These are phyloP conservation scores for Suhomyces choctaworum DNA, from an alignment of 1,139 yeast species.

Conservation along the genomic window DNA sequence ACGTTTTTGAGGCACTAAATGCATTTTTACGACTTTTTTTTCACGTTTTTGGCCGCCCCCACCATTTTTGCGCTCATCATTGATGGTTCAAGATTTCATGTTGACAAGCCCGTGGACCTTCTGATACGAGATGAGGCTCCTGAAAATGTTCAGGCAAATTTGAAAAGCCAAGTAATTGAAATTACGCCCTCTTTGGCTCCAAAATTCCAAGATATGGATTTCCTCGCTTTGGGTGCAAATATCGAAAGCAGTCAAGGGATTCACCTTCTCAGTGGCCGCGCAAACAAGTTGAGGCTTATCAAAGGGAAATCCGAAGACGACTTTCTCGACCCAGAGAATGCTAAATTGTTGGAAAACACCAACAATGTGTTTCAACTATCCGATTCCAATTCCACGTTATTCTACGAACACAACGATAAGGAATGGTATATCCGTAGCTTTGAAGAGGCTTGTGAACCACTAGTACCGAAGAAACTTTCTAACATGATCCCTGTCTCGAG, in stretches of 20 bases:
- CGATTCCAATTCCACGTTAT: conserved; percentile 16
- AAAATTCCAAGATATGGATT: no score
- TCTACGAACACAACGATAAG: conserved; percentile 17
- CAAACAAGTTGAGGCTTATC: no score
- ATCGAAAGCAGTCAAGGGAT: no score
- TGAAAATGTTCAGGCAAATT: no score
- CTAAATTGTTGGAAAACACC: conserved; percentile 8
- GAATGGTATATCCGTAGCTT: conserved; percentile 18
- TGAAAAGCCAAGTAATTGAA: no score
- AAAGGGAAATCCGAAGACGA: conserved; percentile 1
- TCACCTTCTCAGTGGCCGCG: no score
- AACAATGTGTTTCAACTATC: conserved; percentile 16
- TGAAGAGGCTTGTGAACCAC: neutral
- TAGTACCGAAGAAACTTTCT: neutral
- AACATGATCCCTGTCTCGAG: conserved; percentile 9
- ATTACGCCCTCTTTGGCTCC: no score
- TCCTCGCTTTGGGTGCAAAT: no score
- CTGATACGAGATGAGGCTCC: no score
- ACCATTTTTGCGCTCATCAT: neutral
- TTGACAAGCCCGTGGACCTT: no score
- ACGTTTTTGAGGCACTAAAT: neutral
- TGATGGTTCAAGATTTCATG: no score
- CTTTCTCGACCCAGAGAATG: conserved; percentile 1
- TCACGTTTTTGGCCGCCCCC: neutral
- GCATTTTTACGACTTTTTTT: neutral